Evolutionary conservation across 129 eudicot species (phyloP).

Genomic region (Centrapalus pauciflorus): DNA sequence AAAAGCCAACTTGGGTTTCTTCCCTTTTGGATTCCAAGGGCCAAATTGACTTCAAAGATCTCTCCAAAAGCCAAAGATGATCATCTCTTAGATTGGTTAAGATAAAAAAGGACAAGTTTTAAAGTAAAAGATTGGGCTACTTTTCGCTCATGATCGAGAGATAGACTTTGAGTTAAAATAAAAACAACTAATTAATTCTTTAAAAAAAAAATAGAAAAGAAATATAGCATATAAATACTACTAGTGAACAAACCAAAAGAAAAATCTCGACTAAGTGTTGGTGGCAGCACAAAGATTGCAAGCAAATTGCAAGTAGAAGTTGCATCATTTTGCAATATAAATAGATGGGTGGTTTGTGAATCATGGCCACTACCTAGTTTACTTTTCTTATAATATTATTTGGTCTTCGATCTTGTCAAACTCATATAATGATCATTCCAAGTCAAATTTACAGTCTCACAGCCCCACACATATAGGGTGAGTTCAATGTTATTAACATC

Average conservation of each 20-base stretch:
- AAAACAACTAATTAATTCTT: not conserved
- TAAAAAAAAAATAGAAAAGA: not conserved
- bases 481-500: too few relatives aligned
- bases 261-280: not conserved
- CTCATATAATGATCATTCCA: too few relatives aligned
- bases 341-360: conserved; percentile 25
- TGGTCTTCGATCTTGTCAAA: too few relatives aligned
- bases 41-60: conserved; percentile 25
- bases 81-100: conserved; percentile 11
- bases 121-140: not conserved
- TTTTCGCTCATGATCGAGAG: not conserved
- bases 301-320: conserved; percentile 30
- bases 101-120: conserved; percentile 9
- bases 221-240: not conserved
- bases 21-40: conserved; percentile 32
- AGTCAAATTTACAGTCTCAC: too few relatives aligned
- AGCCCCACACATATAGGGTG: too few relatives aligned
- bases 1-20: conserved; percentile 22
- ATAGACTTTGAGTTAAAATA: not conserved
- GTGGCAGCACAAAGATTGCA: conserved; percentile 11
- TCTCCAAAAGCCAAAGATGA: conserved; percentile 17
- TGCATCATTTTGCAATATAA: conserved; percentile 26
- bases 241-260: not conserved
- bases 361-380: conserved; percentile 34
- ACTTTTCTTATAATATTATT: conserved; percentile 14